Evolutionary conservation across 73 alveolate genomes (phyloP).

Genomic region (Paramecium pentaurelia): DNA sequence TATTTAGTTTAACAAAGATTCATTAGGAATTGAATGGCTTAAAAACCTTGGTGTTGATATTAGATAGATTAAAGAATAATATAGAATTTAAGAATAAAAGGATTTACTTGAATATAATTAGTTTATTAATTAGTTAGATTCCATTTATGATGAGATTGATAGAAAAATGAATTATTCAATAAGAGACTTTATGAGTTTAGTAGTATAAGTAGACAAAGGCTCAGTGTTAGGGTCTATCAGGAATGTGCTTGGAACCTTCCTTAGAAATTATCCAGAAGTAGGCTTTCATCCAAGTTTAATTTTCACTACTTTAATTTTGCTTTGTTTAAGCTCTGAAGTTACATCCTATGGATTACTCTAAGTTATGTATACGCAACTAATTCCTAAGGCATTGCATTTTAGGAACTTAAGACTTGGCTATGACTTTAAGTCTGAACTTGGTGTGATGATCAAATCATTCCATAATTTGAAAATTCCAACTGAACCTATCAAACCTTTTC

Average conservation of each 20-base stretch:
- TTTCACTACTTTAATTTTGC: not conserved
- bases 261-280: conserved; percentile 18
- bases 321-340: not conserved
- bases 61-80: not conserved
- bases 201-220: not conserved
- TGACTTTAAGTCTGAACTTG: conserved; percentile 5
- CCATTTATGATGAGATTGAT: not conserved
- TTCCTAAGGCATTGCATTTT: not conserved
- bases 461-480: not conserved
- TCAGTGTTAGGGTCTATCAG: not conserved
- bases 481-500: conserved; percentile 21
- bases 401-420: not conserved
- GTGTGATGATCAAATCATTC: not conserved
- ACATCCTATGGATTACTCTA: not conserved
- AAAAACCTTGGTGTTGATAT: not conserved
- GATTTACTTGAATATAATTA: not conserved
- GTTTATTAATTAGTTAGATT: not conserved
- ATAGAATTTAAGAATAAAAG: not conserved
- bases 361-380: not conserved
- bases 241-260: conserved; percentile 1
- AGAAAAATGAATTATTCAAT: conserved; percentile 1
- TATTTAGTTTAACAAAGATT: not conserved
- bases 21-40: conserved; percentile 2
- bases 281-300: not conserved
- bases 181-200: not conserved